Base-by-base conservation (phyloP, 116 monocot genomes). In the Cymodocea nodosa region DNA sequence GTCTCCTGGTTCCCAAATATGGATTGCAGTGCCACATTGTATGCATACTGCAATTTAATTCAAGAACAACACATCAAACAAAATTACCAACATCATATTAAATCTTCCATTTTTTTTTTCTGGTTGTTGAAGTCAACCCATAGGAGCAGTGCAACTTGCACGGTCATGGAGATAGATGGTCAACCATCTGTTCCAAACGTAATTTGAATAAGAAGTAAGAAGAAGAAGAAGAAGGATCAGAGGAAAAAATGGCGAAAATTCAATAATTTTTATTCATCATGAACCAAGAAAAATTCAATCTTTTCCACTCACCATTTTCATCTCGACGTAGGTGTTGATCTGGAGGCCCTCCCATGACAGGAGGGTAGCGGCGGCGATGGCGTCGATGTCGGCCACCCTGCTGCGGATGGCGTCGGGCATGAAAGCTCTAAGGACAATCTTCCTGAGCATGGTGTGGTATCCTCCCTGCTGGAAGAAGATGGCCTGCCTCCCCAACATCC, bases 391-490 rank as follows among this genome's bases (percentile, higher is more conserved):
- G n/a, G 82, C 52, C 35, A 94, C 85, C 5, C 56, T 64, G 15
- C 20, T 53, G 0, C 81, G 68, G 64, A 84, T 87, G 66, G 84
- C 78, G 2, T 82, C 74, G 19, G 94, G 89, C 69, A 79, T 79
- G 81, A 94, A 86, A 16, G 94, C 89, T 1, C 87, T 77, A 24
- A 87, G 73, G 19, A 89, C 87, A 55, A 94, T 80, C 55, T 78
- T 79, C 13, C 89, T 60, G 25, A 89, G 84, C 22, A 62, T 71
- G 44, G 73, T 60, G 59, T 94, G 94, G 74, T 94, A 94, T 0
- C 78, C 75, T 1, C 94, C 94, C 51, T 79, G 81, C 74, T 89
- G 94, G 74, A 94, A 94, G 78, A 89, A 89, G 78, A 94, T 84
- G n/a, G 94, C 89, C 83, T 87, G 87, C 0, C 62, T 67, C 1